Base-by-base conservation (phyloP, 805 yeast species). In the Schizosaccharomyces octosporus region DNA sequence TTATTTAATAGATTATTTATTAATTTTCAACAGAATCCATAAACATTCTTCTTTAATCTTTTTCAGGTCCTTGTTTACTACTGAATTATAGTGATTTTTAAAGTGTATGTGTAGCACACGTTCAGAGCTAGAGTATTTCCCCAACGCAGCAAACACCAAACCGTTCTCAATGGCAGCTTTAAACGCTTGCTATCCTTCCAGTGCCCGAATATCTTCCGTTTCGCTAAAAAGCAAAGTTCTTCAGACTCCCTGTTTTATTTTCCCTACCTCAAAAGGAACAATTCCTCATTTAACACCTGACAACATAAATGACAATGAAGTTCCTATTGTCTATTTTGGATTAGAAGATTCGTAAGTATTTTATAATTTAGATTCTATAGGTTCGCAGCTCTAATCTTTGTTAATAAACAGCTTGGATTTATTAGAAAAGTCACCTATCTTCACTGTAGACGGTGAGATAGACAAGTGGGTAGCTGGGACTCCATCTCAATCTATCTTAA, bases 261-360 rank as follows among this genome's bases (percentile, higher is more conserved):
- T 67, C 6, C 67, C 75, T 4, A 70, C 77, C 17, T 67, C 69
- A 4, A 67, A 77, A 51, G 78, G 77, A 6, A 71, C 71, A 1
- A 65, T 75, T 24, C 74, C 74, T 4, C 77, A 75, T 62, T 62
- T 75, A 61, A 73, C 78, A 27, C 78, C 77, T 7, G 78, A 75
- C 62, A 68, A 68, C 51, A 66, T 69, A 24, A 62, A 63, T 61
- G 63, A 65, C 43, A 59, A 55, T 11, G 62, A 62, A 27, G 62
- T 67, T 15, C 66, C 70, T 1, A 70, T 65, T 1, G 66, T 68
- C 5, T 65, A 64, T 36, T 64, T 73, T 11, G 70, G 67, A 15
- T 68, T 72, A 13, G 77, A 74, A 62, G 76, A 74, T 60, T 70
- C 24, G 67, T 66, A 63, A 27, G 67, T 61, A 11, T 31, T 51